Percentiles rank a stretch among this genome's conserved stretches.
These are phyloP conservation scores for Marchantia paleacea DNA, from an alignment of 225 moss, liverwort and hornwort genomes.

Conservation along the genomic window DNA sequence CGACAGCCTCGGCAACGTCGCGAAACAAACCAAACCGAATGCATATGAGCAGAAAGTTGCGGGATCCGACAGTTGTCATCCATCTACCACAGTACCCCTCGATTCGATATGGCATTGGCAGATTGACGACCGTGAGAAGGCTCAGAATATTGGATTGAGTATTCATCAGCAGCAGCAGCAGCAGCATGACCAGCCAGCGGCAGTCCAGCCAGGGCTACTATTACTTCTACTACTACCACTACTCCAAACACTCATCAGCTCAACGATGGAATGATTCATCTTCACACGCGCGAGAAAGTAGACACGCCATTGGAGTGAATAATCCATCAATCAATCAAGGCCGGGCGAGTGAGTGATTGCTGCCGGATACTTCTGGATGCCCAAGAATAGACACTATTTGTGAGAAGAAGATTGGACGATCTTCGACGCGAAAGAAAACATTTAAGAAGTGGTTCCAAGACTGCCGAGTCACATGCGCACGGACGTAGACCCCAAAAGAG, in stretches of 20 bases:
- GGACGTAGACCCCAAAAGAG: background rate
- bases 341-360: background rate
- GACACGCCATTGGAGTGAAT: background rate
- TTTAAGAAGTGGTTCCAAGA: background rate
- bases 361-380: background rate
- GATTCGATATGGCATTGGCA: background rate
- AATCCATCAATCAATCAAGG: background rate
- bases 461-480: background rate
- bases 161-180: background rate
- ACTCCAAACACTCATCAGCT: background rate
- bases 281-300: background rate
- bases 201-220: too few species aligned
- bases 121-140: background rate
- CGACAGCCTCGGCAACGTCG: background rate
- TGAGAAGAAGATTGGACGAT: background rate
- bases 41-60: background rate
- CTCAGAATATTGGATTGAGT: background rate
- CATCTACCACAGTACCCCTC: background rate
- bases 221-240: background rate
- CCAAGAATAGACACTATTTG: background rate
- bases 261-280: background rate
- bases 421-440: background rate
- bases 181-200: background rate
- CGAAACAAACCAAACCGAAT: background rate
- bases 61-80: background rate